Base-by-base conservation (phyloP, 2,329 filamentous ascomycete species). In the Claviceps quebecensis region DNA sequence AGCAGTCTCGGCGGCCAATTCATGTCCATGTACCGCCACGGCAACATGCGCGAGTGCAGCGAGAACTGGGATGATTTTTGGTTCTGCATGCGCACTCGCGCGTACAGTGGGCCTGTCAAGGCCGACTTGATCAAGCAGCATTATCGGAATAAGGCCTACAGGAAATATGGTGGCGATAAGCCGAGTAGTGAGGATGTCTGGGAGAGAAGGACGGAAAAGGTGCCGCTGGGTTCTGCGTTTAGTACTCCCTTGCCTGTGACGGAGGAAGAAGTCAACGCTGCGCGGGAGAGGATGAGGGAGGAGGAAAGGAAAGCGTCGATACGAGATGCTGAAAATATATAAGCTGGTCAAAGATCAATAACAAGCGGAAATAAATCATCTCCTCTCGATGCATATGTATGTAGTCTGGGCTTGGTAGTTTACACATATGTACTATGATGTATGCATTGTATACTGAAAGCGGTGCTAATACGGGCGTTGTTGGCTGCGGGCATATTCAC, bases 51-150 rank as follows among this genome's bases (percentile, higher is more conserved):
- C 45, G 76, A 78, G 3, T 98, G 93, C 74, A 80, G 75, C 55
- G 85, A 94, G 58, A 83, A 89, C 56, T 96, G 91, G 89, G 78
- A 84, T 55, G 87, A 95, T 67, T 97, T 95, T 69, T 95, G 90
- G 86, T 91, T 96, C 71, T 98, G 93, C 74, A 96, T 97, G 90
- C 83, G 87, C 56, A 83, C 82, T 39, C 82, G 84, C 60, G 75
- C 76, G 2, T 81, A 81, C 61, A 67, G 74, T 0, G 76, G 78
- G 23, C 69, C 74, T 44, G 70, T 80, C 57, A 80, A 80, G 60
- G 80, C 77, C 54, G 76, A 73, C 49, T 73, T 75, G 59, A 76
- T 94, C 51, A 72, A 74, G 54, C 79, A 80, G 47, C 80, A 83
- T 67, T 87, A 90, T 68, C 73, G 79, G 56, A 73, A 77, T 56